Evolutionary conservation across 2,329 filamentous ascomycete species (phyloP), one percentile per base, ranked within the genome.

Genomic region (Colletotrichum incanum): DNA sequence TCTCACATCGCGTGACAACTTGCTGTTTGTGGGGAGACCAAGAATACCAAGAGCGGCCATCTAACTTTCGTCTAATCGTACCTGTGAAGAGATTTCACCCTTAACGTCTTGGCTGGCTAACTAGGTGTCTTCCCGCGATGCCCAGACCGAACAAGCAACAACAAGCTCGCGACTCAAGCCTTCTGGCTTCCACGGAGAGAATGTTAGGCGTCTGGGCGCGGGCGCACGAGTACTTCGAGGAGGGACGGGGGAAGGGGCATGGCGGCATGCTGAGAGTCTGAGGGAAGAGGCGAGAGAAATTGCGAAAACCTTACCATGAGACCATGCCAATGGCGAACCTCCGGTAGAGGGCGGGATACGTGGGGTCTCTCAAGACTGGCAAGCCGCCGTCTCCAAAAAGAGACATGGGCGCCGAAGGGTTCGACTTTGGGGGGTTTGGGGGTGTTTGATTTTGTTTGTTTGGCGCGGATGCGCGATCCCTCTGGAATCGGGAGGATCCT

Each of bases 11-110:
- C 54, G 65, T 72, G 69, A 69, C 28, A 14, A 34, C 14, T 55
- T 43, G n/a, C 59, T 64, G 16, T 34, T 68, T 72, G 50, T 64
- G 69, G 65, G 59, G 69, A 72, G 50, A 52, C 5, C 68, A 63
- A 65, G 45, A 61, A 28, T 26, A 64, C 65, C 65, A 69, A 72
- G 69, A 64, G 43, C 52, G 26, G n/a, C 20, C 49, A 9, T 39
- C 14, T 14, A 23, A 8, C 39, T 20, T 23, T 50, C 20, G 23
- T 20, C 31, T 20, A 39, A 34, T 56, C 11, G 26, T 37, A 9
- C 5, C 28, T 12, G 26, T 34, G 26, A 47, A 50, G 26, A 55
- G 20, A 20, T 56, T 65, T 20, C 39, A 9, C 6, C 39, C 31
- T 31, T 60, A 0, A 16, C n/a, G 26, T 52, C 62, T 65, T 39